Conservation (phyloP, 805 yeast species). For the Candida schatavii region DNA sequence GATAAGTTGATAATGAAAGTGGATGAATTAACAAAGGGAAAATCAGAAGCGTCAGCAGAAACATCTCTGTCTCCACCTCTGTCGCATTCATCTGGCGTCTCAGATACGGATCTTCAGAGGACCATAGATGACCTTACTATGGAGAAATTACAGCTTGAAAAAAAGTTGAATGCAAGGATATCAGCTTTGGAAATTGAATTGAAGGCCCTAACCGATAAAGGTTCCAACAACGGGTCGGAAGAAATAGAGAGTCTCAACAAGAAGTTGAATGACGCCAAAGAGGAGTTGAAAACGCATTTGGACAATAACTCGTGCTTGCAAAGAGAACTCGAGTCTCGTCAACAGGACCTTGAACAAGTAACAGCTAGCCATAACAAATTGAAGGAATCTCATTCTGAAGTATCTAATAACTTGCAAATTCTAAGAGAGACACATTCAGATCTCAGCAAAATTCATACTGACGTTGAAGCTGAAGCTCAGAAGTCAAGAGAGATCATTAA, state of each 20-base stretch:
- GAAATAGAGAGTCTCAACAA: conserved; percentile 9
- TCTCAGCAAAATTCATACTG: not conserved
- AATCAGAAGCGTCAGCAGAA: not conserved
- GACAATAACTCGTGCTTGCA: not conserved
- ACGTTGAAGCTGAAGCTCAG: not conserved
- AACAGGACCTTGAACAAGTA: not conserved
- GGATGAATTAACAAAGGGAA: conserved; percentile 8
- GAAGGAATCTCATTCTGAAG: not conserved
- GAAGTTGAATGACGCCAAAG: conserved; percentile 9
- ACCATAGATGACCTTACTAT: conserved; percentile 1
- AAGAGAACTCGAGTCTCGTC: not conserved
- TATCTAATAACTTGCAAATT: not conserved
- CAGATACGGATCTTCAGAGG: not conserved
- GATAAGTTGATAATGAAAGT: conserved; percentile 13
- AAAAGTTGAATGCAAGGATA: conserved; percentile 12
- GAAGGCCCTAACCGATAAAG: not conserved
- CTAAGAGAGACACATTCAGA: not conserved
- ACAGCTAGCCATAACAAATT: not conserved
- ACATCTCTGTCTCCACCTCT: not conserved
- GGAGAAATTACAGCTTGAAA: conserved; percentile 14
- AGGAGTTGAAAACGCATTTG: not conserved
- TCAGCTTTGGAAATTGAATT: conserved; percentile 7
- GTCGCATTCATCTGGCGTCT: too few species aligned
- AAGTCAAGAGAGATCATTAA: not conserved
- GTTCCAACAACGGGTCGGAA: not conserved